A percentile compares a stretch with the other conserved stretches of the same genome.
phyloP scores from a whole-genome alignment of 495 filamentous ascomycete genomes.

The Lichina pygmaea region DNA sequence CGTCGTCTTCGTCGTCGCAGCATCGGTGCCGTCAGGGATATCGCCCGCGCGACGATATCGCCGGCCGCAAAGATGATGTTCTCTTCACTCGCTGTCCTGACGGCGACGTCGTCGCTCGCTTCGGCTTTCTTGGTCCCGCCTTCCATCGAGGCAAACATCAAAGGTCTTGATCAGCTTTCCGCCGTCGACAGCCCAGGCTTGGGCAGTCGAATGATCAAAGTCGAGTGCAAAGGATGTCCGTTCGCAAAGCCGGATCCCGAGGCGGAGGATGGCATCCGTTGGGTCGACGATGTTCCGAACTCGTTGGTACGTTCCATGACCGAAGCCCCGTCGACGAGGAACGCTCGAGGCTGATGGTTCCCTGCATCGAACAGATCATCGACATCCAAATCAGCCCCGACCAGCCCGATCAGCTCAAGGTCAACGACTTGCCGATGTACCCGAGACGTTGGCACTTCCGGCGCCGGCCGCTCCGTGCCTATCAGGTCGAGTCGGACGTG shows the following conservation, averaged over 20 bases:
- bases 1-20: too few species aligned
- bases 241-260: not conserved
- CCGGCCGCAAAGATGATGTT: too few species aligned
- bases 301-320: slow-evolving; percentile 1
- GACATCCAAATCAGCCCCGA: not conserved
- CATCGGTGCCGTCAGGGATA: too few species aligned
- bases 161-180: not conserved
- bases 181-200: not conserved
- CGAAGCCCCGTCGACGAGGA: not conserved
- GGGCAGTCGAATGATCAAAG: not conserved
- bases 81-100: not conserved
- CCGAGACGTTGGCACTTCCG: not conserved
- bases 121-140: slow-evolving; percentile 1
- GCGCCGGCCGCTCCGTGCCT: not conserved
- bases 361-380: not conserved
- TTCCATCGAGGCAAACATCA: not conserved
- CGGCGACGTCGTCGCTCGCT: not conserved
- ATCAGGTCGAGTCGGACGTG: not conserved
- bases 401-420: not conserved
- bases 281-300: not conserved
- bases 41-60: too few species aligned
- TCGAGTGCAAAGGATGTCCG: slow-evolving; percentile 2
- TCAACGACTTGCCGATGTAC: slow-evolving; percentile 1
- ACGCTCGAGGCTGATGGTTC: not conserved
- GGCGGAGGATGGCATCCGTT: not conserved